Conservation (phyloP, 495 filamentous ascomycete species). For the Podospora appendiculata region DNA sequence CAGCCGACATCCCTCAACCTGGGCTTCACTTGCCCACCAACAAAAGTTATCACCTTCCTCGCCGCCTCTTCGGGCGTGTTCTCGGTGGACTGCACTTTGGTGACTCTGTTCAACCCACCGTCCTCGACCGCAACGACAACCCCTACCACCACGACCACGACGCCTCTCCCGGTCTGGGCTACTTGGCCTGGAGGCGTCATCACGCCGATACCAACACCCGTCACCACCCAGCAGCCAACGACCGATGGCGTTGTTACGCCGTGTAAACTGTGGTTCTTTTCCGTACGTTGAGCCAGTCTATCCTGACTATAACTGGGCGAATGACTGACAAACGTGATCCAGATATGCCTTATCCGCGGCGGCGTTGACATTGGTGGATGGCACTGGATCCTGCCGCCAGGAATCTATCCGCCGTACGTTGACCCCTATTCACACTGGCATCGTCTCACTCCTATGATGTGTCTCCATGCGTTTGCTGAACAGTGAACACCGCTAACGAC, state of each 20-base stretch:
- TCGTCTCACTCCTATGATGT: too few species aligned
- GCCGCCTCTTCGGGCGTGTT: neutral
- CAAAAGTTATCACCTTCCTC: neutral
- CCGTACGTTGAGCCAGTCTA: constrained; percentile 2
- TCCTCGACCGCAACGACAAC: neutral
- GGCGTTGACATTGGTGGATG: neutral
- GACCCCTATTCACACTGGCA: too few species aligned
- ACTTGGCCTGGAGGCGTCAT: neutral
- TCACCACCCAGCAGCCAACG: neutral
- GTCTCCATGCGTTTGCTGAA: too few species aligned
- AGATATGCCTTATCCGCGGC: too few species aligned
- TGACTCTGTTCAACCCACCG: too few species aligned
- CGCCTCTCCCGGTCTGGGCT: neutral
- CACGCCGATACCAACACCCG: neutral
- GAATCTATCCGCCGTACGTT: constrained; percentile 5
- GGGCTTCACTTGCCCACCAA: neutral
- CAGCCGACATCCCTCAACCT: neutral
- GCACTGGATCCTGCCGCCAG: constrained; percentile 12
- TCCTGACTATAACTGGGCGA: too few species aligned
- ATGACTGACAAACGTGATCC: too few species aligned
- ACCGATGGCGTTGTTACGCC: constrained; percentile 2
- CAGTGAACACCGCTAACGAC: too few species aligned
- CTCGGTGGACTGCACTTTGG: neutral
- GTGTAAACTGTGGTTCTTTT: constrained; percentile 13
- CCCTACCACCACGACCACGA: neutral